A percentile compares a stretch with the other conserved stretches of the same genome.
Conservation (phyloP, 352 stramenopile genomes). For the Phytophthora agathidicida region DNA sequence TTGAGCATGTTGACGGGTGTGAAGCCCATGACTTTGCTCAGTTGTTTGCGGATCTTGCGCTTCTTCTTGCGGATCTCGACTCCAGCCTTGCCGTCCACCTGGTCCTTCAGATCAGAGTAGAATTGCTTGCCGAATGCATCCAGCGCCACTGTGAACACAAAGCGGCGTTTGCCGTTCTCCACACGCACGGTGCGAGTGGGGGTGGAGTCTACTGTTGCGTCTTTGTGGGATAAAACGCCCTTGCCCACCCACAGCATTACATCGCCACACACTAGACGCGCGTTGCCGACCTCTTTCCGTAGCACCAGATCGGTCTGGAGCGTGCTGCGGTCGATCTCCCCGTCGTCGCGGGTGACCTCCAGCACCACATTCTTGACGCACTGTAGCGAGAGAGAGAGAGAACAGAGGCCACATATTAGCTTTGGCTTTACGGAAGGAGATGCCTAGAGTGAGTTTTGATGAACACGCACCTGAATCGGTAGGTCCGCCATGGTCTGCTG, state of each 20-base stretch:
- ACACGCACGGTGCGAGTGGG: constrained; percentile 53
- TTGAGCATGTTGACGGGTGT: constrained; percentile 73
- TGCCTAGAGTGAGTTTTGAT: not conserved
- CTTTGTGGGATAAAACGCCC: constrained; percentile 52
- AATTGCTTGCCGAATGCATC: constrained; percentile 58
- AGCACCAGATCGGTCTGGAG: constrained; percentile 56
- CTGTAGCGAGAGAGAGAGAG: constrained; percentile 22
- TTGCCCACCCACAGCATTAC: constrained; percentile 72
- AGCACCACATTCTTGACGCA: constrained; percentile 63
- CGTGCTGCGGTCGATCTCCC: constrained; percentile 36
- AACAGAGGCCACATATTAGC: not conserved
- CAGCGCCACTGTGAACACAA: constrained; percentile 61
- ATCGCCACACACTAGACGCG: constrained; percentile 76
- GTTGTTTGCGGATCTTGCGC: constrained; percentile 79
- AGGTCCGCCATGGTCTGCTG: constrained; percentile 33
- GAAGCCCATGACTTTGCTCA: constrained; percentile 67
- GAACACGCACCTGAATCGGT: constrained; percentile 27
- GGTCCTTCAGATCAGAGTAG: constrained; percentile 63
- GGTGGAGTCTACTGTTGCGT: constrained; percentile 38
- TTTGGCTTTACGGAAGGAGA: not conserved
- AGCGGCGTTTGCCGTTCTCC: constrained; percentile 65
- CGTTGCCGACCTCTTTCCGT: constrained; percentile 85
- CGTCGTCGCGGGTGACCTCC: constrained; percentile 55
- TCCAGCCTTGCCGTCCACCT: constrained; percentile 62
- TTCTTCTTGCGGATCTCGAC: constrained; percentile 72